Conservation (phyloP, 306 rosid genomes). For the Mucuna pruriens region DNA sequence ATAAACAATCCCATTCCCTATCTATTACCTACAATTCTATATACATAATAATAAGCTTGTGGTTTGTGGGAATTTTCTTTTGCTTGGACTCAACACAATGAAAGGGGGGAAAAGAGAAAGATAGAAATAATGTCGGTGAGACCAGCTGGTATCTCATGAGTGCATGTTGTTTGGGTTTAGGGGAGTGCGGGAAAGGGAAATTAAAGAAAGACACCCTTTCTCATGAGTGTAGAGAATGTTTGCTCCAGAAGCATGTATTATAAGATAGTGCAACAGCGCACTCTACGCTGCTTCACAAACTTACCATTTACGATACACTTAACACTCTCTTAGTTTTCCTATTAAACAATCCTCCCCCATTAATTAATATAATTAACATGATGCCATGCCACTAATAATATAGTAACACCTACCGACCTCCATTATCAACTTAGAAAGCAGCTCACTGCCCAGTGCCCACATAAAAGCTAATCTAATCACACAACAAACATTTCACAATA, state of each 20-base stretch:
- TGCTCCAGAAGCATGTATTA: constrained; percentile 35
- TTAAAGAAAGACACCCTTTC: constrained; percentile 6
- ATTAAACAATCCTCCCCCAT: constrained; percentile 27
- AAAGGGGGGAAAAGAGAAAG: not conserved
- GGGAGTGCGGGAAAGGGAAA: constrained; percentile 2
- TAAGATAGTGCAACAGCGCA: constrained; percentile 48
- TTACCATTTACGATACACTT: constrained; percentile 17
- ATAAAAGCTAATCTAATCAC: constrained; percentile 12
- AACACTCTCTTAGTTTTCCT: not conserved
- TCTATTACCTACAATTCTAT: too few relatives aligned
- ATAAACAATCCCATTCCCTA: not conserved
- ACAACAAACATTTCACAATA: not conserved
- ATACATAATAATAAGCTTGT: too few relatives aligned
- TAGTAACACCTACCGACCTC: constrained; percentile 10
- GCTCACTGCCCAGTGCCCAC: constrained; percentile 17
- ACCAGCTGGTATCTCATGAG: constrained; percentile 35
- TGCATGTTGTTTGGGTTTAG: constrained; percentile 7
- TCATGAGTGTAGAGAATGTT: constrained; percentile 64
- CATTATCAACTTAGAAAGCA: constrained; percentile 31
- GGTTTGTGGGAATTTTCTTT: not conserved
- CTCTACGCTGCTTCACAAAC: constrained; percentile 40
- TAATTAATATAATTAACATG: constrained; percentile 11
- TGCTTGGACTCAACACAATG: not conserved
- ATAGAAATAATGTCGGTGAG: constrained; percentile 45
- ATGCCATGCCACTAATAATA: constrained; percentile 19